These are phyloP conservation scores for Macadamia integrifolia DNA, from an alignment of 164 flowering plant species.

Conservation along the genomic window DNA sequence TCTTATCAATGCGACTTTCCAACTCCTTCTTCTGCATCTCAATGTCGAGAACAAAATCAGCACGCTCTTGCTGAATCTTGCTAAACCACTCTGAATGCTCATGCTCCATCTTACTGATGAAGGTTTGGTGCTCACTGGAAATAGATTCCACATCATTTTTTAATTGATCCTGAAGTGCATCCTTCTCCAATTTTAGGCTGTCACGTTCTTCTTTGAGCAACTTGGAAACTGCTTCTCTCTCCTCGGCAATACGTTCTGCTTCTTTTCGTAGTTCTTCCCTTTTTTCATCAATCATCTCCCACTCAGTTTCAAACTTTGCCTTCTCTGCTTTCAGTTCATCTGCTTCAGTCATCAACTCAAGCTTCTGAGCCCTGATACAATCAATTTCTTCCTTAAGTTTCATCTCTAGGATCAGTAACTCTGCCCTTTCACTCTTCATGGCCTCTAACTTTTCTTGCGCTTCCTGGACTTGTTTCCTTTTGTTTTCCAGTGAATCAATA, in stretches of 20 bases:
- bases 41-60: conserved; percentile 56
- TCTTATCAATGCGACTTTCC: conserved; percentile 49
- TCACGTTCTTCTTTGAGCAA: conserved; percentile 80
- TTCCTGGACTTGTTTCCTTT: conserved; percentile 41
- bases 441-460: conserved; percentile 54
- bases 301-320: conserved; percentile 82
- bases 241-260: conserved; percentile 56
- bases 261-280: conserved; percentile 59
- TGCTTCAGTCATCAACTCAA: conserved; percentile 58
- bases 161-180: conserved; percentile 50
- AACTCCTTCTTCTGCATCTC: conserved; percentile 73
- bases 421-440: conserved; percentile 58
- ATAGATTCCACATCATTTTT: conserved; percentile 60
- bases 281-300: conserved; percentile 91
- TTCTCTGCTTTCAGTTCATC: conserved; percentile 73
- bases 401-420: conserved; percentile 42
- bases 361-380: conserved; percentile 57
- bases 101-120: conserved; percentile 51
- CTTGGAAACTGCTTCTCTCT: conserved; percentile 42
- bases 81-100: conserved; percentile 77
- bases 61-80: conserved; percentile 78
- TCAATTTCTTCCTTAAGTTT: conserved; percentile 93
- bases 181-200: conserved; percentile 60
- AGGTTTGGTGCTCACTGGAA: conserved; percentile 59
- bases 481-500: conserved; percentile 40